phyloP scores from a whole-genome alignment of 306 rosid species.

The Dryas drummondii region DNA sequence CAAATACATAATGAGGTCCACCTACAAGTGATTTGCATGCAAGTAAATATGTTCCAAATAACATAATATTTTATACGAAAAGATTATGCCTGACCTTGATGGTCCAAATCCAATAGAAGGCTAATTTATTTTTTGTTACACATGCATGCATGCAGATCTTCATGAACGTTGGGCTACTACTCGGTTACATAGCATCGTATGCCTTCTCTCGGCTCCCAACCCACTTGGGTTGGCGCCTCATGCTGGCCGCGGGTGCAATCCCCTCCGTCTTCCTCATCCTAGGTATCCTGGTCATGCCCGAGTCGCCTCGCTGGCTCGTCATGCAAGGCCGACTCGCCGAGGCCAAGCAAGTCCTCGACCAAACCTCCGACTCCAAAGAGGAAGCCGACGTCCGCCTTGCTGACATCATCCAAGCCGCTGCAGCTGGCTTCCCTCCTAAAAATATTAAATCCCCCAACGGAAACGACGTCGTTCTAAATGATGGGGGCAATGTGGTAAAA shows the following conservation, averaged over 20 bases:
- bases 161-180: slow-evolving; percentile 51
- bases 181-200: slow-evolving; percentile 52
- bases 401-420: slow-evolving; percentile 59
- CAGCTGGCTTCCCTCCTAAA: background rate
- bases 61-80: too few relatives aligned
- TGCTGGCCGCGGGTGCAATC: slow-evolving; percentile 59
- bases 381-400: slow-evolving; percentile 49
- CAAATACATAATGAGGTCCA: too few relatives aligned
- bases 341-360: slow-evolving; percentile 47
- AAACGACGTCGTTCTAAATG: slow-evolving; percentile 36
- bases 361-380: slow-evolving; percentile 53
- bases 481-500: slow-evolving; percentile 37
- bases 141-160: slow-evolving; percentile 41
- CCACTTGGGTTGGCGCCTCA: slow-evolving; percentile 53
- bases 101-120: too few relatives aligned
- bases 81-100: too few relatives aligned
- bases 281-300: slow-evolving; percentile 59
- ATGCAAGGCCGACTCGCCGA: slow-evolving; percentile 68
- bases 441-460: background rate
- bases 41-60: too few relatives aligned
- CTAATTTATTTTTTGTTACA: too few relatives aligned
- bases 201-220: slow-evolving; percentile 50
- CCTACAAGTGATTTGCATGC: too few relatives aligned
- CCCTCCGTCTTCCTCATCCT: slow-evolving; percentile 42
- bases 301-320: slow-evolving; percentile 71